Percentiles rank a stretch among this genome's conserved stretches.
Conservation (phyloP, 495 filamentous ascomycete species). For the Penicillium turbatum region DNA sequence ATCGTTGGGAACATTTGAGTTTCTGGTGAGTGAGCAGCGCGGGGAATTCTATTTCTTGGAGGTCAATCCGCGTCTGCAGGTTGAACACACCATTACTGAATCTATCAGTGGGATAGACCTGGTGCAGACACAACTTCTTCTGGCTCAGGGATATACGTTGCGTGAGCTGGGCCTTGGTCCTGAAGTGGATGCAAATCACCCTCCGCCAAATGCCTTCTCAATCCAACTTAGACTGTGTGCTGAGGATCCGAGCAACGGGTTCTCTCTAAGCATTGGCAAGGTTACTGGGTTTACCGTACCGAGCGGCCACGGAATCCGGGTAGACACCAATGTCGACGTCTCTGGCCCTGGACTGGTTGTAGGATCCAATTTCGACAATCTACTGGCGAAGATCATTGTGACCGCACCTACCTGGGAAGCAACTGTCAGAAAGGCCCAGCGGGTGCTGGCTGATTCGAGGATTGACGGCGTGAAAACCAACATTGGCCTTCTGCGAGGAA, state of each 20-base stretch:
- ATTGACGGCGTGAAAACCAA: conserved; percentile 56
- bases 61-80: conserved; percentile 59
- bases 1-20: conserved; percentile 58
- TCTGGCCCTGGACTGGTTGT: conserved; percentile 36
- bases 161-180: conserved; percentile 36
- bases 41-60: conserved; percentile 60
- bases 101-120: conserved; percentile 53
- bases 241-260: conserved; percentile 50
- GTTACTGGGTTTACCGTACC: conserved; percentile 51
- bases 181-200: conserved; percentile 18
- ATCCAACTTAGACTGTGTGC: conserved; percentile 57
- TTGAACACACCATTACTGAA: conserved; percentile 54
- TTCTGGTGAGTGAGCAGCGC: conserved; percentile 53
- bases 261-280: conserved; percentile 56
- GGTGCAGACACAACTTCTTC: conserved; percentile 49
- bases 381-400: conserved; percentile 60
- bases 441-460: conserved; percentile 50
- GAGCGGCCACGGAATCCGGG: conserved; percentile 51
- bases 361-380: conserved; percentile 54
- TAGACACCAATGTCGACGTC: conserved; percentile 50
- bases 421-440: conserved; percentile 46
- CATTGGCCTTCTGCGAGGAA: conserved; percentile 48
- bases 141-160: conserved; percentile 50
- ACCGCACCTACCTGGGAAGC: conserved; percentile 50
- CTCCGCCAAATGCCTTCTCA: conserved; percentile 38